These are phyloP conservation scores for Penicillium crustosum DNA, from an alignment of 2,329 filamentous ascomycete species.

Conservation along the genomic window DNA sequence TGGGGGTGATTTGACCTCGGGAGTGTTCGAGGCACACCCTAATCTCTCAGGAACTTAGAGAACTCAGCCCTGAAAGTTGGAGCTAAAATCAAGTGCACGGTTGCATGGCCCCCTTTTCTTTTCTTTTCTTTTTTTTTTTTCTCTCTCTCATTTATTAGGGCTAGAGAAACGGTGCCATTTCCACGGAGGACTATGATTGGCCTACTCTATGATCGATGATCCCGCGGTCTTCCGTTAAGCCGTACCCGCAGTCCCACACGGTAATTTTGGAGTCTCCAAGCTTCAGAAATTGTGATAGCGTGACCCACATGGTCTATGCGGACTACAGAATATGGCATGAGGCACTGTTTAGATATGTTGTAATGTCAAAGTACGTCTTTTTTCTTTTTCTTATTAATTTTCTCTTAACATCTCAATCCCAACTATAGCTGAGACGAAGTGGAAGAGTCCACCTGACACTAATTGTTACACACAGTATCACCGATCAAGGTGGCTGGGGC, in stretches of 20 bases:
- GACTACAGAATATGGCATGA: not conserved
- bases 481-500: not conserved
- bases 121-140: not conserved
- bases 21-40: not conserved
- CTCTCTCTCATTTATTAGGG: not conserved
- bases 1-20: not conserved
- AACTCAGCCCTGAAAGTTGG: constrained; percentile 23
- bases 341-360: too few species aligned
- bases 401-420: not conserved
- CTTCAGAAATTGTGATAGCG: constrained; percentile 3
- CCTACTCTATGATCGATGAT: constrained; percentile 22
- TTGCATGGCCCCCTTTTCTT: constrained; percentile 12
- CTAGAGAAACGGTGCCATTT: constrained; percentile 15
- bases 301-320: constrained; percentile 11
- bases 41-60: constrained; percentile 2
- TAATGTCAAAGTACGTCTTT: too few species aligned
- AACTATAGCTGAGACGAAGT: constrained; percentile 5
- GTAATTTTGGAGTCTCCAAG: constrained; percentile 4
- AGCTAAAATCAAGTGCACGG: constrained; percentile 18
- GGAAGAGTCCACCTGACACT: constrained; percentile 1
- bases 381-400: too few species aligned
- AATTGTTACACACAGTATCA: constrained; percentile 1
- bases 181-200: constrained; percentile 4
- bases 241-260: constrained; percentile 23
- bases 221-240: constrained; percentile 21